phyloP scores from a whole-genome alignment of 805 yeast species.

The Grigorovia transvaalensis region DNA sequence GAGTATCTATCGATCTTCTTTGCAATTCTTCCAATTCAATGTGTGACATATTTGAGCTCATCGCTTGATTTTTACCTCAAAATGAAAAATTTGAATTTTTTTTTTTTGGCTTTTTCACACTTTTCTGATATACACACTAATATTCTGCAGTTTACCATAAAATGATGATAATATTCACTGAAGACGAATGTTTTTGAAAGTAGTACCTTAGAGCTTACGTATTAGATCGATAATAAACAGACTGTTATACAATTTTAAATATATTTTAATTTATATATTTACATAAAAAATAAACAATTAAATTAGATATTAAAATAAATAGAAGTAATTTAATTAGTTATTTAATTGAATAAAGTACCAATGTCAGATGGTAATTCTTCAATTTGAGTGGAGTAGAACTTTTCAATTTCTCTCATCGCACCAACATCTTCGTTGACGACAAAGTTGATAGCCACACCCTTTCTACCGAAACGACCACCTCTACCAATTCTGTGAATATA shows the following conservation, averaged over 20 bases:
- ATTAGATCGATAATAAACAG: background rate
- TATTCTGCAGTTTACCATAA: too few species aligned
- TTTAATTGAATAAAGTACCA: constrained; percentile 33
- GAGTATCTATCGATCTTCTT: constrained; percentile 15
- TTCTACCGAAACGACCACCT: constrained; percentile 96
- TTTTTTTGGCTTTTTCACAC: background rate
- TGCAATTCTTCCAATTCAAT: constrained; percentile 5
- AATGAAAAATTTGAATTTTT: background rate
- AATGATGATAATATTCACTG: too few species aligned
- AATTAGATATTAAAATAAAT: background rate
- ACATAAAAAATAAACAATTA: background rate
- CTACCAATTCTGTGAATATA: constrained; percentile 97
- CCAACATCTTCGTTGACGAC: constrained; percentile 71
- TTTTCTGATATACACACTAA: too few species aligned
- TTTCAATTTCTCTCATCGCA: constrained; percentile 64
- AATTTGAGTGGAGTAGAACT: constrained; percentile 63
- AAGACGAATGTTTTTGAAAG: too few species aligned
- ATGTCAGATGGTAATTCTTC: constrained; percentile 73
- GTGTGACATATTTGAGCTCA: constrained; percentile 1
- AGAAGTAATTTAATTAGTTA: background rate
- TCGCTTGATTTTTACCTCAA: background rate
- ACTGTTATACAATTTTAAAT: background rate
- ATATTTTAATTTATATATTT: background rate
- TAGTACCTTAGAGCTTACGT: too few species aligned
- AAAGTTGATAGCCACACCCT: constrained; percentile 95